Percentiles rank a stretch among this genome's conserved stretches.
Evolutionary conservation across 2,329 filamentous ascomycete species (phyloP).

Genomic region (Fusarium hostae): DNA sequence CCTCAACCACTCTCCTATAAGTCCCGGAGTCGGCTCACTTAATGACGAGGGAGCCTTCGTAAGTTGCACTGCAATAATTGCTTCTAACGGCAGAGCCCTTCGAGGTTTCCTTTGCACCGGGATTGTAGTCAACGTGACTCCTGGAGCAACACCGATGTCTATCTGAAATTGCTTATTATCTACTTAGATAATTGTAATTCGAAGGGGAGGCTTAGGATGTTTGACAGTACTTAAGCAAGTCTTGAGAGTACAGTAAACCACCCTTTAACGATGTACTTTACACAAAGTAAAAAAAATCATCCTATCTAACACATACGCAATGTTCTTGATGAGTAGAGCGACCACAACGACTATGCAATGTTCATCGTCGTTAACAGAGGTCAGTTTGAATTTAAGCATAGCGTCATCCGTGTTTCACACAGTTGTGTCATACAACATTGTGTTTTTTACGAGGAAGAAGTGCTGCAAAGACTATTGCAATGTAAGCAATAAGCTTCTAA

Average conservation of each 20-base stretch:
- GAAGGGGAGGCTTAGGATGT: neutral
- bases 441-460: neutral
- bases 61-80: neutral
- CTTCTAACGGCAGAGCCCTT: neutral
- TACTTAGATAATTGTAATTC: neutral
- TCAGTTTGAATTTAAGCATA: neutral
- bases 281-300: neutral
- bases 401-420: conserved; percentile 1
- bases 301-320: neutral
- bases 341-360: neutral
- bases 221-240: neutral
- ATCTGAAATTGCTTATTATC: neutral
- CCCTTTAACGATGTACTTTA: neutral
- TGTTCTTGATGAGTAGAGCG: neutral
- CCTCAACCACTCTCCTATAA: neutral
- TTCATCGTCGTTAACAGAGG: neutral
- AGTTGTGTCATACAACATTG: neutral
- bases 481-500: neutral
- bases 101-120: neutral
- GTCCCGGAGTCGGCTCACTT: neutral
- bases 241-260: neutral
- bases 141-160: neutral
- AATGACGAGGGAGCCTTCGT: neutral
- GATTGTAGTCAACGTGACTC: neutral
- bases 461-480: neutral